phyloP scores from a whole-genome alignment of 2,329 filamentous ascomycete species.

The Dactylella cylindrospora region DNA sequence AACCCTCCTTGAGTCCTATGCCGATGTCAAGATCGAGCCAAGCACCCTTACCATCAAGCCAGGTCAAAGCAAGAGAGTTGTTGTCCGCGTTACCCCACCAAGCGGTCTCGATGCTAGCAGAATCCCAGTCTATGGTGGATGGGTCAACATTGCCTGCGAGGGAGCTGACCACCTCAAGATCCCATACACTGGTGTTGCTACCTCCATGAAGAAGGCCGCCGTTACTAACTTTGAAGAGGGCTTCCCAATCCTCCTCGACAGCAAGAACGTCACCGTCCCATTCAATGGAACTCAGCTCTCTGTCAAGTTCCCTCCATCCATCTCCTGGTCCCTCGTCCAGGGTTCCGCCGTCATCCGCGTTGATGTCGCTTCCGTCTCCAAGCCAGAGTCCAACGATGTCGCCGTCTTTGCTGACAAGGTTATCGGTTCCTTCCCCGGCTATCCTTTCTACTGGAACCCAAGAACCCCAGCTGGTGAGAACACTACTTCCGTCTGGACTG shows the following conservation, averaged over 20 bases:
- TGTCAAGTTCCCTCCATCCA: constrained; percentile 8
- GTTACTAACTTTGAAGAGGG: constrained; percentile 38
- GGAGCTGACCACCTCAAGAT: constrained; percentile 54
- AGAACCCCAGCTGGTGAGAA: constrained; percentile 16
- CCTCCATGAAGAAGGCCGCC: constrained; percentile 33
- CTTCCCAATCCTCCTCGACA: constrained; percentile 31
- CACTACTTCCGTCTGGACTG: constrained; percentile 14
- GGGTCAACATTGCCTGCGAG: constrained; percentile 53
- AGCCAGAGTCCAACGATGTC: constrained; percentile 26
- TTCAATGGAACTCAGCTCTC: constrained; percentile 16
- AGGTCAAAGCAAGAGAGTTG: constrained; percentile 48
- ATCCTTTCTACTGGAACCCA: constrained; percentile 37
- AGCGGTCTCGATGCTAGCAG: constrained; percentile 51
- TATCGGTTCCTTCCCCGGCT: constrained; percentile 35
- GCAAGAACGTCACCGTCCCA: constrained; percentile 13
- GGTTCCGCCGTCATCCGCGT: constrained; percentile 34
- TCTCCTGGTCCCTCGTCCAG: constrained; percentile 29
- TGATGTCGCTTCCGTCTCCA: constrained; percentile 30
- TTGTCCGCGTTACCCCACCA: constrained; percentile 55
- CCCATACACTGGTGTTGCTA: constrained; percentile 51
- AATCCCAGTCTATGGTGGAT: constrained; percentile 56
- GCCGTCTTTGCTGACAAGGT: constrained; percentile 30
- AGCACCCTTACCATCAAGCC: constrained; percentile 50
- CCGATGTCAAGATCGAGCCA: constrained; percentile 46
- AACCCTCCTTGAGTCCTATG: constrained; percentile 44